phyloP scores from a whole-genome alignment of 352 stramenopile species.

The Phytophthora aleatoria region DNA sequence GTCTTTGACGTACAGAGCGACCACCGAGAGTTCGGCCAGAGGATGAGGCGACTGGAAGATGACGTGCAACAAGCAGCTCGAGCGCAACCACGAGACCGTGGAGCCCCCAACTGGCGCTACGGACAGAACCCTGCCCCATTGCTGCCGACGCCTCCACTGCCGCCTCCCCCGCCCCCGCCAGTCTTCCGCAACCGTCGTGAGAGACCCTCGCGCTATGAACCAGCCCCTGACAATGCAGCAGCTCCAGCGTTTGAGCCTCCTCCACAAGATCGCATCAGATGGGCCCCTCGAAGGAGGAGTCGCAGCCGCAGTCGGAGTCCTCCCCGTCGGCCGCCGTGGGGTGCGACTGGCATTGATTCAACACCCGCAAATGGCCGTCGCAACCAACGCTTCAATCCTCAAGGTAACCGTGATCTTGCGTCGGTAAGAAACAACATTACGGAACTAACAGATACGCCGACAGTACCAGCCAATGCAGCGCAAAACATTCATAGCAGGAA shows the following conservation, averaged over 20 bases:
- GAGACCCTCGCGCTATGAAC: slow-evolving; percentile 35
- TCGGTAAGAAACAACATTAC: slow-evolving; percentile 2
- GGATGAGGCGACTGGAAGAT: slow-evolving; percentile 35
- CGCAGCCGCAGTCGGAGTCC: slow-evolving; percentile 45
- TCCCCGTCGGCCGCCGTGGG: slow-evolving; percentile 8
- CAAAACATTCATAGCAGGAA: neutral
- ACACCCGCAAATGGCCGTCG: slow-evolving; percentile 7
- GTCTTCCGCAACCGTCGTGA: slow-evolving; percentile 17
- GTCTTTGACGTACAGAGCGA: slow-evolving; percentile 50
- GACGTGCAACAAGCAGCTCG: slow-evolving; percentile 24
- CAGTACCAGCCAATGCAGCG: neutral
- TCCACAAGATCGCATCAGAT: slow-evolving; percentile 23
- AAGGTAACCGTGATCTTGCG: slow-evolving; percentile 7
- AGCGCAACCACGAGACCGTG: slow-evolving; percentile 18
- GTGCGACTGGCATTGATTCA: slow-evolving; percentile 3
- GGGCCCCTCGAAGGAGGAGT: slow-evolving; percentile 13
- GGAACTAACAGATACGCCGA: neutral
- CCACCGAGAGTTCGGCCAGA: slow-evolving; percentile 35
- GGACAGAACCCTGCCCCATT: slow-evolving; percentile 2
- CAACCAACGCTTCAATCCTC: slow-evolving; percentile 6
- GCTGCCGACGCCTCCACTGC: slow-evolving; percentile 4
- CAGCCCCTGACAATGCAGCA: slow-evolving; percentile 14
- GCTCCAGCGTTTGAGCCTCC: slow-evolving; percentile 15
- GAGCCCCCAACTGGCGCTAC: slow-evolving; percentile 8
- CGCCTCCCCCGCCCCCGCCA: slow-evolving; percentile 1